Evolutionary conservation across 192 early-diverging fungal genomes (phyloP).

Genomic region (Coemansia sp.): DNA sequence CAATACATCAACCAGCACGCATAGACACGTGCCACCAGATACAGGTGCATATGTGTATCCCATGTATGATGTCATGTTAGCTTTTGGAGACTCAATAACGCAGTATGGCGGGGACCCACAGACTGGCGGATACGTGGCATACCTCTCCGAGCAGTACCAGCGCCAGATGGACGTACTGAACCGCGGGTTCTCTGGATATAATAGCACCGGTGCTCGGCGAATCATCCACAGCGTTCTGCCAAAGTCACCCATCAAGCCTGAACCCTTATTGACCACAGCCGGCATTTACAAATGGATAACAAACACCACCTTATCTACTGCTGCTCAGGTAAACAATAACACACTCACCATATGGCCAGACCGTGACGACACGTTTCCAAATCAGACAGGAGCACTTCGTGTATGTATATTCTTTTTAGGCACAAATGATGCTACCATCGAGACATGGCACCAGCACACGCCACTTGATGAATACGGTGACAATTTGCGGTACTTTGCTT

Average conservation of each 20-base stretch:
- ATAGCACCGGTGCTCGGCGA: not conserved
- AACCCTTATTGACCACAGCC: not conserved
- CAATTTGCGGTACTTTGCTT: not conserved
- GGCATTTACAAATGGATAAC: not conserved
- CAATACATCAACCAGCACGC: no score
- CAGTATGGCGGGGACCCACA: conserved; percentile 1
- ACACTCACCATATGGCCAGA: not conserved
- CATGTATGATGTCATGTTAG: not conserved
- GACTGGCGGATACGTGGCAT: not conserved
- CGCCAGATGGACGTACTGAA: conserved; percentile 7
- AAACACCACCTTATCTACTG: not conserved
- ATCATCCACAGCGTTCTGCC: not conserved
- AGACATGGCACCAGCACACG: not conserved
- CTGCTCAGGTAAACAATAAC: not conserved
- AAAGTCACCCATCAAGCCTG: not conserved
- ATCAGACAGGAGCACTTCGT: not conserved
- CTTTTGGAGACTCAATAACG: conserved; percentile 5
- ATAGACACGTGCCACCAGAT: not conserved
- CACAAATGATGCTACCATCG: not conserved
- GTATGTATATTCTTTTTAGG: not conserved
- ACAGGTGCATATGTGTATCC: conserved; percentile 1
- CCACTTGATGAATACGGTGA: not conserved
- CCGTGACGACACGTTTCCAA: not conserved
- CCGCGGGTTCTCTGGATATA: conserved; percentile 4
- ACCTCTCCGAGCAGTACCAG: not conserved